These are phyloP conservation scores for Iberis amara DNA, from an alignment of 441 rosid species.

Conservation along the genomic window DNA sequence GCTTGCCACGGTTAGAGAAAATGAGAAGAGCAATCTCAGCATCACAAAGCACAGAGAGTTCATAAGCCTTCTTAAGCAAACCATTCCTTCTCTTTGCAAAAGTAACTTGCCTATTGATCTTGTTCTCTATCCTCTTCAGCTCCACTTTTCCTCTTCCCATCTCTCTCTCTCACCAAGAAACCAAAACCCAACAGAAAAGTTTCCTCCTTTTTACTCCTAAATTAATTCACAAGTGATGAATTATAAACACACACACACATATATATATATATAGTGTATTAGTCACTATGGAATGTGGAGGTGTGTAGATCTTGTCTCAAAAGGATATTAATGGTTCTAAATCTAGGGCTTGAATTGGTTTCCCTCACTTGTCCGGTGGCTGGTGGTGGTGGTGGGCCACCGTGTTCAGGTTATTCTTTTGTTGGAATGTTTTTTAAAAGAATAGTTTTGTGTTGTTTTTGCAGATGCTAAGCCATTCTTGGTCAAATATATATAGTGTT, in stretches of 20 bases:
- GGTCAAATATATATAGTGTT: conserved; percentile 27
- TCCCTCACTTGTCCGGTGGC: conserved; percentile 22
- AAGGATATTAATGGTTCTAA: conserved; percentile 27
- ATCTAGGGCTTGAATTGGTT: conserved; percentile 31
- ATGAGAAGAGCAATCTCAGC: conserved; percentile 85
- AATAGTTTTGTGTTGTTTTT: conserved; percentile 26
- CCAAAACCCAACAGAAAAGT: too few relatives aligned
- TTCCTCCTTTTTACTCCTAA: too few relatives aligned
- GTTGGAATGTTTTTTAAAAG: conserved; percentile 22
- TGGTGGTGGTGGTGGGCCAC: conserved; percentile 34
- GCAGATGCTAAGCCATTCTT: conserved; percentile 30
- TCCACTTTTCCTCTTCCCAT: conserved; percentile 96
- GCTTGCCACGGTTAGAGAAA: conserved; percentile 87
- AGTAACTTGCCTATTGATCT: conserved; percentile 77
- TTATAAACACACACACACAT: conserved; percentile 11
- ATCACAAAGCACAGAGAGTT: conserved; percentile 80
- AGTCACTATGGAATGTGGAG: background rate
- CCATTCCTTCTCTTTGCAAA: conserved; percentile 92
- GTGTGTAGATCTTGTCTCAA: conserved; percentile 22
- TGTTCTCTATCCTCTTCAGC: conserved; percentile 90
- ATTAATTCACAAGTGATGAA: conserved; percentile 13
- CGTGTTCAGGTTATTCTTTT: conserved; percentile 27
- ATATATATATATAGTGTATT: conserved; percentile 5
- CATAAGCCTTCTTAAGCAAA: conserved; percentile 86
- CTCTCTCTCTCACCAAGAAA: conserved; percentile 29